phyloP scores from a whole-genome alignment of 2,329 filamentous ascomycete species.

The Colletotrichum musicola region DNA sequence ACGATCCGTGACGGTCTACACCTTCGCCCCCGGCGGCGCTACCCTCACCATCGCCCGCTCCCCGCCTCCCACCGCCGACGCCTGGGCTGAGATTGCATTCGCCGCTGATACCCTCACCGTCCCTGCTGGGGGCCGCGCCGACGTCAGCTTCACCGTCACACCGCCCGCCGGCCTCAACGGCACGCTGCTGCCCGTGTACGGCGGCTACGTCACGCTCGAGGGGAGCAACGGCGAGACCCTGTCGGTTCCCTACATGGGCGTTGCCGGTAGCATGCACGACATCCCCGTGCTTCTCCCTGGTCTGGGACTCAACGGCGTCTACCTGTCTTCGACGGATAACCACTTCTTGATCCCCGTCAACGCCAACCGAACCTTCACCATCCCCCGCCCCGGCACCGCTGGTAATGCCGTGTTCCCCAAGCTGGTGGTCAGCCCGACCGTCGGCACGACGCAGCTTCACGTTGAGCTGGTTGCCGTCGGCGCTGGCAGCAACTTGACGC shows the following conservation, averaged over 20 bases:
- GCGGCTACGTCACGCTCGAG: conserved; percentile 57
- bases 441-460: conserved; percentile 41
- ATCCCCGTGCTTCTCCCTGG: conserved; percentile 36
- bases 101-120: conserved; percentile 43
- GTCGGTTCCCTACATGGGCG: conserved; percentile 55
- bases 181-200: conserved; percentile 55
- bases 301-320: conserved; percentile 29
- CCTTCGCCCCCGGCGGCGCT: conserved; percentile 41
- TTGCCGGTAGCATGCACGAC: conserved; percentile 46
- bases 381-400: conserved; percentile 39
- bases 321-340: conserved; percentile 34
- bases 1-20: conserved; percentile 54
- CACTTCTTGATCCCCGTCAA: conserved; percentile 36
- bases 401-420: conserved; percentile 20
- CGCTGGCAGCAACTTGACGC: conserved; percentile 29
- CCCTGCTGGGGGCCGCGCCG: conserved; percentile 43
- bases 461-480: conserved; percentile 42
- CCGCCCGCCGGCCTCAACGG: conserved; percentile 46
- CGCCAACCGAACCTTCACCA: conserved; percentile 43
- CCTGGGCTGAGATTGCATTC: conserved; percentile 40
- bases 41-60: conserved; percentile 29
- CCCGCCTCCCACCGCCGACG: conserved; percentile 39
- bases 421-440: conserved; percentile 18
- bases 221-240: conserved; percentile 52
- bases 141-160: conserved; percentile 46